Evolutionary conservation across 148 eudicot species (phyloP).

Genomic region (Limonium bicolor): DNA sequence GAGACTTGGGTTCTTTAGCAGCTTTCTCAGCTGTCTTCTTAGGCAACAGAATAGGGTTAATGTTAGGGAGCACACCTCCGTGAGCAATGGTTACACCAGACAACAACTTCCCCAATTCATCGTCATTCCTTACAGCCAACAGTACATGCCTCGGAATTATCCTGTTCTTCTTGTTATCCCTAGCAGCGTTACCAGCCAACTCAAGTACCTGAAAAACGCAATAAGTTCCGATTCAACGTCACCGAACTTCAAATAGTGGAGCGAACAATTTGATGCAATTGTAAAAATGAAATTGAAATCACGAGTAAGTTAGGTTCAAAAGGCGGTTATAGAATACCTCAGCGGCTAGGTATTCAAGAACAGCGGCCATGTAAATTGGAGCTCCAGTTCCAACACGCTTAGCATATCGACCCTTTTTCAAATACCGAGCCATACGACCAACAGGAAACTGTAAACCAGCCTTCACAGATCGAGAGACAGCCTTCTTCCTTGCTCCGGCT

Average conservation of each 20-base stretch:
- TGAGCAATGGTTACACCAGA: conserved; percentile 5
- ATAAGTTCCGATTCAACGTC: too few species aligned
- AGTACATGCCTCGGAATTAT: conserved; percentile 1
- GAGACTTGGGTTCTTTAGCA: neutral
- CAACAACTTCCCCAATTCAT: conserved; percentile 2
- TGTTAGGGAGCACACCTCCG: neutral
- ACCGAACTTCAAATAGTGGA: too few species aligned
- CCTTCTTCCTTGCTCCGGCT: conserved; percentile 4
- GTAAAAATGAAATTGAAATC: neutral
- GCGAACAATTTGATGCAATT: too few species aligned
- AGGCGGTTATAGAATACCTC: neutral
- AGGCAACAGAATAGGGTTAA: neutral
- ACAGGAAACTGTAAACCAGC: conserved; percentile 5
- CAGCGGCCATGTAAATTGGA: conserved; percentile 3
- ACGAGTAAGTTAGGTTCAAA: neutral
- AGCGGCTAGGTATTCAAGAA: conserved; percentile 1
- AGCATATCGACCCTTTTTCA: conserved; percentile 2
- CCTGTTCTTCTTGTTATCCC: conserved; percentile 8
- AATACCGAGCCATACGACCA: conserved; percentile 2
- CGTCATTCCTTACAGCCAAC: conserved; percentile 5
- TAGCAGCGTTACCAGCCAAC: conserved; percentile 3
- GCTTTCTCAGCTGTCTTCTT: conserved; percentile 4
- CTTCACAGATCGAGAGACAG: conserved; percentile 5
- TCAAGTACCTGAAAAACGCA: neutral
- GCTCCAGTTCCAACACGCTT: conserved; percentile 1